These are phyloP conservation scores for Cryptosporidium felis DNA, from an alignment of 169 alveolate species.

Conservation along the genomic window DNA sequence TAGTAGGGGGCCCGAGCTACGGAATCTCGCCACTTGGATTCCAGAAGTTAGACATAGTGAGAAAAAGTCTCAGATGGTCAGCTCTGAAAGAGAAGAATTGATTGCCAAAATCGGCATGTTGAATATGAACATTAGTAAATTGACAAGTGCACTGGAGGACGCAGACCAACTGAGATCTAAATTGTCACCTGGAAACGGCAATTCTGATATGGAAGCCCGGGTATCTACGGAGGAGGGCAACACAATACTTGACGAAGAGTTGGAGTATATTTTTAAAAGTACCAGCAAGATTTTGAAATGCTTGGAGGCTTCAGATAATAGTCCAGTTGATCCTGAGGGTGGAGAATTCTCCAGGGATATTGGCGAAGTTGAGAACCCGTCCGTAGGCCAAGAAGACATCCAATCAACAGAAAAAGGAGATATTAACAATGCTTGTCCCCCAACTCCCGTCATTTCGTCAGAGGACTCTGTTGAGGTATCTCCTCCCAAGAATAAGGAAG, in stretches of 20 bases:
- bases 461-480: neutral
- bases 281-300: neutral
- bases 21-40: neutral
- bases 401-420: too few relatives aligned
- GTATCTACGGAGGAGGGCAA: neutral
- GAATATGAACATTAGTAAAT: slow-evolving; percentile 31
- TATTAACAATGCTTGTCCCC: neutral
- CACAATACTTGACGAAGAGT: neutral
- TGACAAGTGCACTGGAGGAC: slow-evolving; percentile 24
- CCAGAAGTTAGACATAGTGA: slow-evolving; percentile 1
- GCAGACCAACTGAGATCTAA: slow-evolving; percentile 25
- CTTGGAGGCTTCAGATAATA: neutral
- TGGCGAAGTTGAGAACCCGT: slow-evolving; percentile 16
- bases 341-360: neutral
- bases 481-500: neutral
- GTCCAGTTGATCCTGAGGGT: neutral
- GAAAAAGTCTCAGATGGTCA: neutral
- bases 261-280: slow-evolving; percentile 10
- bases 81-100: slow-evolving; percentile 64
- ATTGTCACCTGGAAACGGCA: neutral
- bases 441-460: slow-evolving; percentile 3
- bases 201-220: too few relatives aligned
- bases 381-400: too few relatives aligned
- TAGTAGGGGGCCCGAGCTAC: slow-evolving; percentile 6
- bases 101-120: slow-evolving; percentile 25